Percentiles rank a stretch among this genome's conserved stretches.
Conservation (phyloP, 371 early-diverging fungal species). For the Mucor mucedo region DNA sequence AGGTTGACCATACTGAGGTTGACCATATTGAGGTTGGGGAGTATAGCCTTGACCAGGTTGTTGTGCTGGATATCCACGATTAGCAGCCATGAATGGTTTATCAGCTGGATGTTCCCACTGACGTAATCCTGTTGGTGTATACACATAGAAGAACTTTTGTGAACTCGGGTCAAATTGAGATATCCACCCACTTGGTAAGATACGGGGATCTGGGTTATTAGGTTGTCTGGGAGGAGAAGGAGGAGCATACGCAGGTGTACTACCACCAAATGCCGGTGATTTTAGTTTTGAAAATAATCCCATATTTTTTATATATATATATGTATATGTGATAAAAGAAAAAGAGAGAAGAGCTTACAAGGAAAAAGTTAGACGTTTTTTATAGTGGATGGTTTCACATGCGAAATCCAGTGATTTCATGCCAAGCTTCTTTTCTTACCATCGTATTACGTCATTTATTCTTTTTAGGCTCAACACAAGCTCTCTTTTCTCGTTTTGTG, state of each 20-base stretch:
- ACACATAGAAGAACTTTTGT: constrained; percentile 50
- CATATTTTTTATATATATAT: constrained; percentile 25
- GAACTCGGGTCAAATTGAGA: constrained; percentile 49
- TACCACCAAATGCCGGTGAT: constrained; percentile 22
- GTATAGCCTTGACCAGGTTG: constrained; percentile 21
- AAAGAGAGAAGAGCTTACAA: not conserved
- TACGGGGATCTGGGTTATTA: constrained; percentile 42
- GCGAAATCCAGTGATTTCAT: not conserved
- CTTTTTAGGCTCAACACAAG: too few relatives aligned
- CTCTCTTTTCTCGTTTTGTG: too few relatives aligned
- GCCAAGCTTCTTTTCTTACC: not conserved
- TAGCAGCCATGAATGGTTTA: constrained; percentile 24
- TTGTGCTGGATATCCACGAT: constrained; percentile 24
- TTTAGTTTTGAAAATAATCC: constrained; percentile 44
- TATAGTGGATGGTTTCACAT: not conserved
- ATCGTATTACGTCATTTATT: not conserved
- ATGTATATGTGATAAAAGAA: not conserved
- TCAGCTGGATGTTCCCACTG: constrained; percentile 60
- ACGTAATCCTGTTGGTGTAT: constrained; percentile 49
- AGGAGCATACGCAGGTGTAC: constrained; percentile 32
- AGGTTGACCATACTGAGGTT: constrained; percentile 15
- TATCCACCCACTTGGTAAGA: constrained; percentile 50
- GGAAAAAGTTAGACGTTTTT: not conserved
- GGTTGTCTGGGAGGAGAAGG: constrained; percentile 38
- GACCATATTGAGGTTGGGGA: constrained; percentile 16